Base-by-base conservation (phyloP, 192 early-diverging fungal genomes). In the Coemansia umbellata region DNA sequence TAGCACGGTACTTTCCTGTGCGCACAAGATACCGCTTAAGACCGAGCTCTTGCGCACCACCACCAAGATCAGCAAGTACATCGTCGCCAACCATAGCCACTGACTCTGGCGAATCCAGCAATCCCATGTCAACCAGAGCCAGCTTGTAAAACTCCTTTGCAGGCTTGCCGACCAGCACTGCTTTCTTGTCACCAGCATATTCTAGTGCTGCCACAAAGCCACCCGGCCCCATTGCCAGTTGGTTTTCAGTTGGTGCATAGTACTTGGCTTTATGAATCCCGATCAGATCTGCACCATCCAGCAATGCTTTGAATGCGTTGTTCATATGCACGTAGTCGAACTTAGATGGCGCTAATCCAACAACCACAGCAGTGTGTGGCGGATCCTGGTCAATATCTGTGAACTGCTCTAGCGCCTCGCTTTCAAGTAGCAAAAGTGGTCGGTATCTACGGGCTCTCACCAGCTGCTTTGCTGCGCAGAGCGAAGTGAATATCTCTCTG, bases 81-180 rank as follows among this genome's bases (percentile, higher is more conserved):
- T 93, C 90, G 61, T 95, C 93, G 31, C 93, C 93, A 48, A 95
- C 82, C 84, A 93, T 92, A 1, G 85, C 86, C 30, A 87, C 89
- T 4, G 76, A 50, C 26, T 67, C 53, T 0, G 87, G 80, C 15
- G 44, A 22, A 14, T 53, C 62, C 5, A 74, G 44, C 57, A 80
- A 37, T 18, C 58, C 69, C 84, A 93, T 80, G 52, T 87, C 85
- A 36, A 81, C 77, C 21, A 95, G 63, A 0, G 88, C 93, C 17
- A 87, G 45, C 56, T 86, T 77, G 55, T 89, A 94, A 60, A 95
- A 94, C 19, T 74, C 78, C 32, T 51, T 78, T 4, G 74, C 69
- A 0, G 93, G 93, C 58, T 95, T 95, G 5, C 93, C 93, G 2
- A 95, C 87, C 33, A 91, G 69, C 55, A 56, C 74, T 1, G 90